Conservation (phyloP, 2,329 filamentous ascomycete species). For the Pezicula radicicola region DNA sequence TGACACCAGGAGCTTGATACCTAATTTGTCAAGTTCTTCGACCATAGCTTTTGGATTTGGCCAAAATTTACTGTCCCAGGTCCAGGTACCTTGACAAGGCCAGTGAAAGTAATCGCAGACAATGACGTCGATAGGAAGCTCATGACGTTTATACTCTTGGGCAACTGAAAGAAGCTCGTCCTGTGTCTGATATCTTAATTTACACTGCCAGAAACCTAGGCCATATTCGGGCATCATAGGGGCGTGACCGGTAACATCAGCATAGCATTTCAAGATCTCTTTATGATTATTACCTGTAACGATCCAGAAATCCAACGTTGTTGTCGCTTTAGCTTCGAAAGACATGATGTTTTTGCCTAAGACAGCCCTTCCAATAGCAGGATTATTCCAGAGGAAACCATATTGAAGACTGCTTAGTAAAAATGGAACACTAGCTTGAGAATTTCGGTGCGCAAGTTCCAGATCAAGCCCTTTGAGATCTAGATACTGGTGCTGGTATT, state of each 20-base stretch:
- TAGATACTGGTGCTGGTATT: conserved; percentile 60
- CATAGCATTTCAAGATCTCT: conserved; percentile 53
- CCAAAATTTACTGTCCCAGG: conserved; percentile 60
- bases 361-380: conserved; percentile 55
- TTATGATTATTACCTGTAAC: conserved; percentile 52
- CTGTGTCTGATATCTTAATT: conserved; percentile 61
- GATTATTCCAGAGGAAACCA: conserved; percentile 64
- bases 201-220: conserved; percentile 65
- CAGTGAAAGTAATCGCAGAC: conserved; percentile 66
- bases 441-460: conserved; percentile 62
- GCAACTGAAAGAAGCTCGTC: conserved; percentile 58
- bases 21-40: conserved; percentile 51
- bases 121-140: conserved; percentile 58
- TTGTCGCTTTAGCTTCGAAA: conserved; percentile 56
- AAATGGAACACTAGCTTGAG: conserved; percentile 61
- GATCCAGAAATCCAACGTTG: conserved; percentile 59
- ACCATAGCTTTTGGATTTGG: conserved; percentile 63
- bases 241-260: conserved; percentile 50
- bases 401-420: conserved; percentile 56
- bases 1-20: conserved; percentile 63
- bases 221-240: conserved; percentile 67
- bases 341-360: conserved; percentile 56
- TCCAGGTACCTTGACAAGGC: conserved; percentile 64
- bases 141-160: conserved; percentile 50
- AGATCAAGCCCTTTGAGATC: conserved; percentile 58